Conservation (phyloP, 2,329 filamentous ascomycete genomes). For the Hymenoscyphus linearis region DNA sequence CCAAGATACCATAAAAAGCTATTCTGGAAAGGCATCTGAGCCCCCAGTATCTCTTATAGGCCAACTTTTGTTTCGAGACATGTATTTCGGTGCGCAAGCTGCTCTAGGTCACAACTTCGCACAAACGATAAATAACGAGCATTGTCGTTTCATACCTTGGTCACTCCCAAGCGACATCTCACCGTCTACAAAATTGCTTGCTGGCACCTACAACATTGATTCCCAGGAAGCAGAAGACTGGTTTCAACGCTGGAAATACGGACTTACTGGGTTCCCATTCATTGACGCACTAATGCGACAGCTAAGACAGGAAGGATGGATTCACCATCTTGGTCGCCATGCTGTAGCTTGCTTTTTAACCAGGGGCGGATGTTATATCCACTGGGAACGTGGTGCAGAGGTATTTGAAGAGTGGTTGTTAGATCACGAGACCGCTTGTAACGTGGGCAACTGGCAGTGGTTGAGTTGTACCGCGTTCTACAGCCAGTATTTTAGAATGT, state of each 20-base stretch:
- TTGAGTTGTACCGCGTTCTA: constrained; percentile 71
- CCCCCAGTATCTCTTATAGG: constrained; percentile 67
- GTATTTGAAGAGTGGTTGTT: constrained; percentile 73
- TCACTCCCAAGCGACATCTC: constrained; percentile 58
- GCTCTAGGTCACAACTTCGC: constrained; percentile 57
- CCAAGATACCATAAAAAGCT: constrained; percentile 54
- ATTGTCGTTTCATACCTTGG: constrained; percentile 74
- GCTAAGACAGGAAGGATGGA: constrained; percentile 67
- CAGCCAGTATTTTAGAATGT: constrained; percentile 65
- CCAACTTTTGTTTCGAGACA: constrained; percentile 72
- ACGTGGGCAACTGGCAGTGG: constrained; percentile 76
- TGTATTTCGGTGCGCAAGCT: constrained; percentile 78
- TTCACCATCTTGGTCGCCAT: constrained; percentile 73
- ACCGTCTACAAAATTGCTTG: constrained; percentile 41
- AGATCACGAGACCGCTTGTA: constrained; percentile 70
- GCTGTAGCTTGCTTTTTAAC: constrained; percentile 79
- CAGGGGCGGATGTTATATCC: constrained; percentile 69
- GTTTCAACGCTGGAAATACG: constrained; percentile 64
- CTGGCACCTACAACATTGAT: constrained; percentile 60
- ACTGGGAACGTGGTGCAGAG: constrained; percentile 73
- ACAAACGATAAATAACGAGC: constrained; percentile 59
- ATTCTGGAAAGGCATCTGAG: constrained; percentile 47
- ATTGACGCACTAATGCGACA: constrained; percentile 79
- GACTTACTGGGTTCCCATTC: constrained; percentile 71
- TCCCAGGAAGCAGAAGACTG: constrained; percentile 55